These are phyloP conservation scores for Crithidia mellificae DNA, from an alignment of 208 protist species.

Conservation along the genomic window DNA sequence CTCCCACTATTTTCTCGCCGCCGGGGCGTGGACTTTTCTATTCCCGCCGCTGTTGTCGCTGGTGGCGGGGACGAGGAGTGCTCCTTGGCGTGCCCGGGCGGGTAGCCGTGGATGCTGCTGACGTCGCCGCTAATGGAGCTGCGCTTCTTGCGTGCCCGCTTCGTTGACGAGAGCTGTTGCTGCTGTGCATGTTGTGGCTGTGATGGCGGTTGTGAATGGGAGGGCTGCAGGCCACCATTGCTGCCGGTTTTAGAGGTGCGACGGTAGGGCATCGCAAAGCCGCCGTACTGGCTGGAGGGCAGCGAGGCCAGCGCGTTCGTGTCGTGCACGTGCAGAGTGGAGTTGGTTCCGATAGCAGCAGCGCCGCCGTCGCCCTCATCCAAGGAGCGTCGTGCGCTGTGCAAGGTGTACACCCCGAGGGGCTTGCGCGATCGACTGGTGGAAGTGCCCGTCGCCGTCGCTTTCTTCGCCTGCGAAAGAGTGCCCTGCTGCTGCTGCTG, in stretches of 20 bases:
- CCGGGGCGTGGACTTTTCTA: conserved; percentile 10
- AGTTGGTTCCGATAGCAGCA: background rate
- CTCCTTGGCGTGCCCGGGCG: background rate
- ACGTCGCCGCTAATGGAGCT: conserved; percentile 8
- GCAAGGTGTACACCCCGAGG: conserved; percentile 18
- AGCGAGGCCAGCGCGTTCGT: background rate
- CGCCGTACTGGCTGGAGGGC: conserved; percentile 16
- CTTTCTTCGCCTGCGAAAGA: background rate
- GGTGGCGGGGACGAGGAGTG: background rate
- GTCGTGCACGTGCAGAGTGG: conserved; percentile 3
- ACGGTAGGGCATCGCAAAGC: conserved; percentile 12
- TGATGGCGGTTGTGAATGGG: too few species aligned
- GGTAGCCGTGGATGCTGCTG: background rate
- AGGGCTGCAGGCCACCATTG: conserved; percentile 3
- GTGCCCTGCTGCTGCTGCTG: too few species aligned
- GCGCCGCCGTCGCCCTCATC: conserved; percentile 4
- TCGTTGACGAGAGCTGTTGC: conserved; percentile 6
- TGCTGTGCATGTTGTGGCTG: too few species aligned
- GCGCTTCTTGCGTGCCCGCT: conserved; percentile 13
- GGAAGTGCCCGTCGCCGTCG: background rate
- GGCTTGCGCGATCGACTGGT: conserved; percentile 16
- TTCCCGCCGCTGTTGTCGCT: background rate
- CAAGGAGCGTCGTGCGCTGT: conserved; percentile 12
- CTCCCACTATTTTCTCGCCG: conserved; percentile 6
- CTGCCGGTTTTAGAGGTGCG: conserved; percentile 8